Conservation (phyloP, 2,329 filamentous ascomycete species). For the Plectosphaerella cucumerina region DNA sequence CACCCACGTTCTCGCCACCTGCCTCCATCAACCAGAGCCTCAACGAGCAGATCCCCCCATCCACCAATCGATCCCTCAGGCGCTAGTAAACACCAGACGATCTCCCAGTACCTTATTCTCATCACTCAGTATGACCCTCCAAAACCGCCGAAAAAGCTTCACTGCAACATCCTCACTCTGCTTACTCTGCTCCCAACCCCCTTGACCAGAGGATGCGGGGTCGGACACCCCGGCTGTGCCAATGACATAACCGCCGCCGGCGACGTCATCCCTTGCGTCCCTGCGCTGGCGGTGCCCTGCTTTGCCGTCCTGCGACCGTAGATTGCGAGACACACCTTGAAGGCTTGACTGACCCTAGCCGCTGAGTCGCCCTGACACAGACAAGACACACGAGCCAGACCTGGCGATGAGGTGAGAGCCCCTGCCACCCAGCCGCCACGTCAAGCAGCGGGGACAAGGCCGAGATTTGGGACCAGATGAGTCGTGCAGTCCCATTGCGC, state of each 20-base stretch:
- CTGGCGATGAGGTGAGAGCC: no score
- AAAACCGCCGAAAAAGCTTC: neutral
- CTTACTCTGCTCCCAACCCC: neutral
- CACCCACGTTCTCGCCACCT: constrained; percentile 8
- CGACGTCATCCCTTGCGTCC: constrained; percentile 1
- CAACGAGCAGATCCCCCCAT: neutral
- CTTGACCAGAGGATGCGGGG: neutral
- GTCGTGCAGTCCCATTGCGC: neutral
- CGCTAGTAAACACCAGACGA: neutral
- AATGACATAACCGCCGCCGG: neutral
- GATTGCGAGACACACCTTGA: neutral
- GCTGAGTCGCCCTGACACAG: neutral
- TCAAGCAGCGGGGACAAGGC: neutral
- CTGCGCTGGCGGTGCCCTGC: neutral
- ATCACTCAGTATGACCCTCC: neutral
- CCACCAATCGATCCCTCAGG: neutral
- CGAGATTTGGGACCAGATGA: neutral
- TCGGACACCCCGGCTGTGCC: neutral
- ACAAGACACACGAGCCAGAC: no score
- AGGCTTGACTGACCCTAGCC: neutral
- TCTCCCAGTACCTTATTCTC: neutral
- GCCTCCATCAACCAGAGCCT: neutral
- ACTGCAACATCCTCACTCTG: neutral
- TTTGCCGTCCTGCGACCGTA: neutral
- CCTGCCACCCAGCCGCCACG: no score